A percentile compares a stretch with the other conserved stretches of the same genome.
phyloP scores from a whole-genome alignment of 805 yeast species.

The Nakazawaea holstii region DNA sequence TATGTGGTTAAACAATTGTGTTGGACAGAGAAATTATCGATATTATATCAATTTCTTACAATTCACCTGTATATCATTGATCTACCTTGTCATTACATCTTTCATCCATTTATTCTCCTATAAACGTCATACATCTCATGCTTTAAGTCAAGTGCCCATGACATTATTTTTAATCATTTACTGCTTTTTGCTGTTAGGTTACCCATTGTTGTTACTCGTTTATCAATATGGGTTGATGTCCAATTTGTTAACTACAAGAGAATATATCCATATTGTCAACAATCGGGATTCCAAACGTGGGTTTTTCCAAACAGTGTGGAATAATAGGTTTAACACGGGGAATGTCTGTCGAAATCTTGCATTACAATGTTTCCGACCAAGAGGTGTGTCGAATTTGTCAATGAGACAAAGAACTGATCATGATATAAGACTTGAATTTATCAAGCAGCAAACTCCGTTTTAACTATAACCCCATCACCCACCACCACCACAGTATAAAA shows the following conservation, averaged over 20 bases:
- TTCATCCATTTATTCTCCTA: slow-evolving; percentile 26
- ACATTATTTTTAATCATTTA: slow-evolving; percentile 50
- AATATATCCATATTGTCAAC: slow-evolving; percentile 48
- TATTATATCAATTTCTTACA: slow-evolving; percentile 51
- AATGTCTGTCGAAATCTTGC: slow-evolving; percentile 25
- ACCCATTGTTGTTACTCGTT: slow-evolving; percentile 48
- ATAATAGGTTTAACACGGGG: slow-evolving; percentile 32
- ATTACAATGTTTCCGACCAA: slow-evolving; percentile 29
- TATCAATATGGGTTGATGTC: slow-evolving; percentile 52
- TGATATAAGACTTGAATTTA: slow-evolving; percentile 32
- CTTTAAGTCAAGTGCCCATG: slow-evolving; percentile 27
- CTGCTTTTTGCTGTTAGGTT: slow-evolving; percentile 38
- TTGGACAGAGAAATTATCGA: slow-evolving; percentile 68
- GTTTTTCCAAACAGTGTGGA: slow-evolving; percentile 24
- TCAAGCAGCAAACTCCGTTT: not conserved
- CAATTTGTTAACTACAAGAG: slow-evolving; percentile 67
- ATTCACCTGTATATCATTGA: slow-evolving; percentile 25
- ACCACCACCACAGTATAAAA: too few relatives aligned
- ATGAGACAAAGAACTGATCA: slow-evolving; percentile 23
- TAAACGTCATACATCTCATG: slow-evolving; percentile 13
- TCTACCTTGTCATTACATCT: slow-evolving; percentile 23
- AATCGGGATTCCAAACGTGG: slow-evolving; percentile 16
- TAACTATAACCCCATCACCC: too few relatives aligned
- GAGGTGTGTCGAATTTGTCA: slow-evolving; percentile 31
- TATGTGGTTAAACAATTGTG: slow-evolving; percentile 65